Percentiles rank a stretch among this genome's conserved stretches.
phyloP scores from a whole-genome alignment of 345 rosid genomes.

The Salix suchowensis region DNA sequence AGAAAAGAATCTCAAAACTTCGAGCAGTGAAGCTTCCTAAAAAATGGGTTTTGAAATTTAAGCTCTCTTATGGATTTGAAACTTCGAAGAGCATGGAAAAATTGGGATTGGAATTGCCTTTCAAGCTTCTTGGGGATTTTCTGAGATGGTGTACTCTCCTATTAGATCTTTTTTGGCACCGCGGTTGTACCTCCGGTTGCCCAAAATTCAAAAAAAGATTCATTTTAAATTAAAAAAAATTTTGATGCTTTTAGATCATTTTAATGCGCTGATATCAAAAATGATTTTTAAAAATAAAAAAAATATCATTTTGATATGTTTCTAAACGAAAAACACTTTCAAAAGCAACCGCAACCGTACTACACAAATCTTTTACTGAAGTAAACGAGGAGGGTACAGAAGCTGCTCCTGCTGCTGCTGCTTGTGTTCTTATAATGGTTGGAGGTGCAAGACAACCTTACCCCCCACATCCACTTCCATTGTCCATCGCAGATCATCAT shows the following conservation, averaged over 20 bases:
- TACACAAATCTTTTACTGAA: constrained; percentile 9
- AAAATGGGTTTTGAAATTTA: constrained; percentile 13
- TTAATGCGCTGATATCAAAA: too few species aligned
- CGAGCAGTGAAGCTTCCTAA: background rate
- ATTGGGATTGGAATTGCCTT: constrained; percentile 11
- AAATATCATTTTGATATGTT: too few species aligned
- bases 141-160: constrained; percentile 2
- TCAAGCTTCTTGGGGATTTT: background rate
- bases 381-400: constrained; percentile 16
- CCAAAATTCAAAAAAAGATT: too few species aligned
- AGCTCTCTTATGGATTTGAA: background rate
- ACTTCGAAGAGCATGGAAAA: background rate
- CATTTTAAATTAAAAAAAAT: too few species aligned
- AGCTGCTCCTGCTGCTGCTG: constrained; percentile 8
- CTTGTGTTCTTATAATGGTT: background rate
- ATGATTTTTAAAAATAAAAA: too few species aligned
- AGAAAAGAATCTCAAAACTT: background rate
- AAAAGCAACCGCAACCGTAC: too few species aligned
- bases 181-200: too few species aligned
- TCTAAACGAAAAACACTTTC: too few species aligned
- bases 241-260: too few species aligned
- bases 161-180: too few species aligned
- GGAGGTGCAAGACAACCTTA: background rate
- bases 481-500: constrained; percentile 21
- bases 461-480: background rate